Base-by-base conservation (phyloP, 2,329 filamentous ascomycete species). In the Scedosporium boydii region DNA sequence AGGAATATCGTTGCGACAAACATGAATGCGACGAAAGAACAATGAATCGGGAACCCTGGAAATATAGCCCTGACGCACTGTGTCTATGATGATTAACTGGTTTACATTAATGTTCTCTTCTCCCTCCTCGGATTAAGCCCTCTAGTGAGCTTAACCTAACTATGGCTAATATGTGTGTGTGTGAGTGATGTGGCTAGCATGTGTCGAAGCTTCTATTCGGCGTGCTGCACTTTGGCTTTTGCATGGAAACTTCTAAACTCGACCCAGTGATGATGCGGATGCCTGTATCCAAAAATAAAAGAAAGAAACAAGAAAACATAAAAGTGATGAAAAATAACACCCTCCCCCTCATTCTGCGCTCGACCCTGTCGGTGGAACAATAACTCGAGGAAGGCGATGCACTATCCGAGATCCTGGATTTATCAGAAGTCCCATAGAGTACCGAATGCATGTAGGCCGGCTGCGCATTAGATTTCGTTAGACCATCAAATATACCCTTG, bases 381-480 rank as follows among this genome's bases (percentile, higher is more conserved):
- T 55, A 55, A 55, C 21, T 55, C 51, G n/a, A 55, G 51, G 51
- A 55, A 55, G 51, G 51, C 51, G 21, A 55, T 55, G 51, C 51
- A 55, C 51, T 55, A 55, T 55, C 21, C 51, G 23, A 55, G 51
- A 23, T 55, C 51, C 51, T 58, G 65, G 26, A 68, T 62, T 6
- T 27, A 62, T 72, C 65, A 76, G 58, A 76, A 76, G 66, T 75
- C 74, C 74, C 74, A 76, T 21, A 75, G 67, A 4, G 74, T 76
- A 42, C 74, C 74, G 57, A 76, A 76, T 4, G 73, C 74, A 58
- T 75, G 70, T 64, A 76, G 62, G 14, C 73, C 73, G 64, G 70
- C 73, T 75, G 48, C 34, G 9, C 1, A n/a, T 18, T 3, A 44
- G 14, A 12, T 12, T 14, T 59, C 14, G 58, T 41, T 44, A 44